A percentile compares a stretch with the other conserved stretches of the same genome.
These are phyloP conservation scores for Rubroboletus satanas DNA, from an alignment of 768 basidiomycete species.

Conservation along the genomic window DNA sequence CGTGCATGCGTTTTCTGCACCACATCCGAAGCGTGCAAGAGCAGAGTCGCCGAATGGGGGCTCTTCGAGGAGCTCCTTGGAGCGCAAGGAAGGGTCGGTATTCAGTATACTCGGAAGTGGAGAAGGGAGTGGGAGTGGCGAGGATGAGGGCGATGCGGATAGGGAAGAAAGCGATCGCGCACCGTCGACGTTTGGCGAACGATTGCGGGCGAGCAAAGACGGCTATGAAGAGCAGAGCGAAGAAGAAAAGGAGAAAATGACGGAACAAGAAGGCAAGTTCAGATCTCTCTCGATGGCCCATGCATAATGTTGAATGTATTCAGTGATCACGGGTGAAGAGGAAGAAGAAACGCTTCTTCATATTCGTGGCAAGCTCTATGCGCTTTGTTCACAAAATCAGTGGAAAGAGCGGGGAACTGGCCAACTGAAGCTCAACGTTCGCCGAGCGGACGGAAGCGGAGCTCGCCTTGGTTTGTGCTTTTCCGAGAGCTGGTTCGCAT, in stretches of 20 bases:
- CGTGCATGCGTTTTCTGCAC: constrained; percentile 38
- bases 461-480: constrained; percentile 57
- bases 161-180: constrained; percentile 30
- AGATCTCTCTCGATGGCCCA: not conserved
- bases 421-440: constrained; percentile 64
- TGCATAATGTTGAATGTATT: constrained; percentile 1
- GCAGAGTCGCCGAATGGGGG: constrained; percentile 45
- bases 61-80: constrained; percentile 44
- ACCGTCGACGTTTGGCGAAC: constrained; percentile 56
- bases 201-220: constrained; percentile 58
- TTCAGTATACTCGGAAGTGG: constrained; percentile 37
- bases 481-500: not conserved
- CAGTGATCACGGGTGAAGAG: constrained; percentile 78
- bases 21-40: constrained; percentile 53
- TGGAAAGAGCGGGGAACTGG: constrained; percentile 83
- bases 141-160: constrained; percentile 42
- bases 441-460: constrained; percentile 56
- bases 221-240: constrained; percentile 48
- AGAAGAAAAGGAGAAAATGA: constrained; percentile 44
- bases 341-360: constrained; percentile 75
- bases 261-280: constrained; percentile 64
- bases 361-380: constrained; percentile 72
- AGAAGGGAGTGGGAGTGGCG: constrained; percentile 33
- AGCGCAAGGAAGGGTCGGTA: constrained; percentile 32
- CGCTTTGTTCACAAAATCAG: constrained; percentile 50